Base-by-base conservation (phyloP, 768 basidiomycete genomes). In the Tricholomella constricta region DNA sequence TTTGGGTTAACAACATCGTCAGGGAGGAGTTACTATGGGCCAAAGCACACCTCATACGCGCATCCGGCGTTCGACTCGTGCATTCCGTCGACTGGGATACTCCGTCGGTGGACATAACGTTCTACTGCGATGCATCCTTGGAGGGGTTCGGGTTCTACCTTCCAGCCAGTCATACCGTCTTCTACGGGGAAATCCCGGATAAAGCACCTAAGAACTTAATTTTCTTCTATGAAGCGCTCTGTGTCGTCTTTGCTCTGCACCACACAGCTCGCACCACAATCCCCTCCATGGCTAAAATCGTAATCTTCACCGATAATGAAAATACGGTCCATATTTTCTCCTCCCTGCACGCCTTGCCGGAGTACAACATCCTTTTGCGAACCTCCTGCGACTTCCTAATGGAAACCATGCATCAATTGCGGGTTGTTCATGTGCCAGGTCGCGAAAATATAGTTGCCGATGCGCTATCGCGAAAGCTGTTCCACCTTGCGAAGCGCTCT, bases 11-110 rank as follows among this genome's bases (percentile, higher is more conserved):
- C 40, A 25, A 22, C 0, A 45, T 34, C 0, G 51, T 76, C n/a
- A 3, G 9, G 0, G 9, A 37, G 1, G 70, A 75, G 37, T 51
- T 72, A 12, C 0, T 0, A 0, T 79, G 77, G 75, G 51, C 73
- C 1, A 42, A 22, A 0, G 32, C 56, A 5, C 66, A 68, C 36
- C 14, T 75, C 2, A 4, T 32, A 0, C 0, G 0, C 1, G 50
- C 58, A 0, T 10, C 46, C 5, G 65, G 70, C 0, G 45, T 73
- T 5, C 60, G 42, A 6, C 25, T 71, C 1, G 22, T 72, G 7
- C 40, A 61, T 0, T 48, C 65, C 0, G 9, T 48, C 0, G 55
- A 59, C 0, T 71, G 69, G 66, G 32, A 48, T 11, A 26, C 26
- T 7, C 1, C 0, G 2, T 22, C 44, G 1, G 61, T 63, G 1